These are phyloP conservation scores for Plasmodium cynomolgi DNA, from an alignment of 169 alveolate species.

Conservation along the genomic window DNA sequence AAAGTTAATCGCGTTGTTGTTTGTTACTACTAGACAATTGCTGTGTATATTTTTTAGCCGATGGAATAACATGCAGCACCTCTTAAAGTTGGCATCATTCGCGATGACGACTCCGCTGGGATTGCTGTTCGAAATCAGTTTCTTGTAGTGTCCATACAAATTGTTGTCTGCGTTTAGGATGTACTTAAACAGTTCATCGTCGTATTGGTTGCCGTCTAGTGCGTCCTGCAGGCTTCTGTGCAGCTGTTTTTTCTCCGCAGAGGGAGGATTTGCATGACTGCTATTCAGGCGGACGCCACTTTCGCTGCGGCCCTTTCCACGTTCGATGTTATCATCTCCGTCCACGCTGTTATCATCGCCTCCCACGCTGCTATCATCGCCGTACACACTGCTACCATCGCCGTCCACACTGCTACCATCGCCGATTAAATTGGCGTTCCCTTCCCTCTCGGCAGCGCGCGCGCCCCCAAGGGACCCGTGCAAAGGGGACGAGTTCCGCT, in stretches of 20 bases:
- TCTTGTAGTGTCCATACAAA: constrained; percentile 44
- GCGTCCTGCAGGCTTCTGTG: constrained; percentile 13
- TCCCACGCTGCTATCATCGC: not conserved
- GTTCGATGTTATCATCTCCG: not conserved
- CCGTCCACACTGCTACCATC: no score
- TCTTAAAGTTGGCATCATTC: constrained; percentile 67
- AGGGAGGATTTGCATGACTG: not conserved
- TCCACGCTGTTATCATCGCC: not conserved
- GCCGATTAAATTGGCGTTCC: not conserved
- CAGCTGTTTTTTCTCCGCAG: not conserved
- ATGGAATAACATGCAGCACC: constrained; percentile 76
- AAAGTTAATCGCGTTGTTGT: constrained; percentile 60
- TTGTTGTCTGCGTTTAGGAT: constrained; percentile 60
- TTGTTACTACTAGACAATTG: constrained; percentile 68
- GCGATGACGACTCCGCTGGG: constrained; percentile 74
- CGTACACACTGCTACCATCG: not conserved
- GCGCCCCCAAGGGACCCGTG: not conserved
- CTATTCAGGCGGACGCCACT: not conserved
- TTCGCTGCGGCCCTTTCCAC: not conserved
- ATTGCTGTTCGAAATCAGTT: constrained; percentile 67
- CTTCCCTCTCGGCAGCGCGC: not conserved
- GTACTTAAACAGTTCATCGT: constrained; percentile 45
- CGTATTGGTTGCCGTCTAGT: constrained; percentile 45
- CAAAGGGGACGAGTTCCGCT: constrained; percentile 6
- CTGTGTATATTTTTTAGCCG: constrained; percentile 74